These are phyloP conservation scores for Spencermartinsiella ligniputridi DNA, from an alignment of 1,139 yeast species.

Conservation along the genomic window DNA sequence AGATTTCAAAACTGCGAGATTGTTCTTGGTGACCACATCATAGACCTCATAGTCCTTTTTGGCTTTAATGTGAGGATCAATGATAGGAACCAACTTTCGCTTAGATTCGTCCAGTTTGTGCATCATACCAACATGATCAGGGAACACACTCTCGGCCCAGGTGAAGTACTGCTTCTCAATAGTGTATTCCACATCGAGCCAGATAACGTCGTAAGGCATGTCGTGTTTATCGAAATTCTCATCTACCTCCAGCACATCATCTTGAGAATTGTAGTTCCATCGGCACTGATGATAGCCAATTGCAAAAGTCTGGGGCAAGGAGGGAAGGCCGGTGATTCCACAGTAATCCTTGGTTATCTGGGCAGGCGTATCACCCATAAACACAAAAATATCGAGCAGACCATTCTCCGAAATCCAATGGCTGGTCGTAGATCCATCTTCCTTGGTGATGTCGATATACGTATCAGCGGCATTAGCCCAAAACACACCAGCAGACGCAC, in stretches of 20 bases:
- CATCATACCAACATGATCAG: constrained; percentile 68
- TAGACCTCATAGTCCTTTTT: constrained; percentile 59
- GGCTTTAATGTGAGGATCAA: constrained; percentile 85
- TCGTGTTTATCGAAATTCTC: constrained; percentile 63
- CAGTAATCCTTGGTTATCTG: constrained; percentile 63
- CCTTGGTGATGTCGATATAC: constrained; percentile 63
- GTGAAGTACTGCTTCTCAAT: constrained; percentile 84
- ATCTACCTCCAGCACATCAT: constrained; percentile 71
- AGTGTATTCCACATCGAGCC: constrained; percentile 95
- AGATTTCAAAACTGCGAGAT: constrained; percentile 42
- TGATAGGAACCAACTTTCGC: constrained; percentile 74
- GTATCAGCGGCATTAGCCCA: constrained; percentile 96
- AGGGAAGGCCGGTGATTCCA: constrained; percentile 65
- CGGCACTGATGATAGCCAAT: constrained; percentile 94
- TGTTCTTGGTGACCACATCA: constrained; percentile 42
- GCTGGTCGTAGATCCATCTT: constrained; percentile 21
- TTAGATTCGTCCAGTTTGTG: constrained; percentile 61
- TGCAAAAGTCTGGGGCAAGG: constrained; percentile 74
- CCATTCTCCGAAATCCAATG: constrained; percentile 98
- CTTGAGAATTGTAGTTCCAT: constrained; percentile 92
- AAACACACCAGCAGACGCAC: constrained; percentile 66
- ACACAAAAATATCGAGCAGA: constrained; percentile 65
- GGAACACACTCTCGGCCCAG: constrained; percentile 75
- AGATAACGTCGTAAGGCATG: constrained; percentile 87
- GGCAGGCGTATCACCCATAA: constrained; percentile 59